Conservation (phyloP, 2,329 filamentous ascomycete genomes). For the Fusarium mangiferae region DNA sequence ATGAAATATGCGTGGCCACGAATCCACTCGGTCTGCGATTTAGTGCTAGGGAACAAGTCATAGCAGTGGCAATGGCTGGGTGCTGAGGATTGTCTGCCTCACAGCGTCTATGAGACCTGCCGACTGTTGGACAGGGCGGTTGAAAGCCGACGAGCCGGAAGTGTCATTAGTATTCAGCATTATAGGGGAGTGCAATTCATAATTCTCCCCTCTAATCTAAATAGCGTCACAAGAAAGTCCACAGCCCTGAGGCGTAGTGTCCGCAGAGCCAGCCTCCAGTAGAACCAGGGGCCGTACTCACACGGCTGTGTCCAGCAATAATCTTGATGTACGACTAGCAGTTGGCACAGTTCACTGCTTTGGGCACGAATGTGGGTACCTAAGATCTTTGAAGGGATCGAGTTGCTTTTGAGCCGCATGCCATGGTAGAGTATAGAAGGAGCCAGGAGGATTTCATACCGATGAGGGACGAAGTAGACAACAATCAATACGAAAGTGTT, state of each 20-base stretch:
- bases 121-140: too few species aligned
- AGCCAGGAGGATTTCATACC: neutral
- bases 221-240: neutral
- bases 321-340: neutral
- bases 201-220: neutral
- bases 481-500: neutral
- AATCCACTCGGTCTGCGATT: neutral
- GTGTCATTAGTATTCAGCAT: neutral
- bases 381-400: neutral
- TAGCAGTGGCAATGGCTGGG: neutral
- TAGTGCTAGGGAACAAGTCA: neutral
- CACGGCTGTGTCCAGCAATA: neutral
- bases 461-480: neutral
- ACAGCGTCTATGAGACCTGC: neutral
- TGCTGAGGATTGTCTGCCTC: neutral
- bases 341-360: neutral
- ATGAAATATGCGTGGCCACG: neutral
- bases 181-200: neutral
- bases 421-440: constrained; percentile 18
- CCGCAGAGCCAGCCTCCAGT: neutral
- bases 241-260: neutral
- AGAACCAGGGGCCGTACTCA: neutral
- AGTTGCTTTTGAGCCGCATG: constrained; percentile 23
- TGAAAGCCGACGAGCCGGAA: neutral
- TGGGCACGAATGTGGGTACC: constrained; percentile 21